These are phyloP conservation scores for Colletotrichum shisoi DNA, from an alignment of 2,329 filamentous ascomycete species.

Conservation along the genomic window DNA sequence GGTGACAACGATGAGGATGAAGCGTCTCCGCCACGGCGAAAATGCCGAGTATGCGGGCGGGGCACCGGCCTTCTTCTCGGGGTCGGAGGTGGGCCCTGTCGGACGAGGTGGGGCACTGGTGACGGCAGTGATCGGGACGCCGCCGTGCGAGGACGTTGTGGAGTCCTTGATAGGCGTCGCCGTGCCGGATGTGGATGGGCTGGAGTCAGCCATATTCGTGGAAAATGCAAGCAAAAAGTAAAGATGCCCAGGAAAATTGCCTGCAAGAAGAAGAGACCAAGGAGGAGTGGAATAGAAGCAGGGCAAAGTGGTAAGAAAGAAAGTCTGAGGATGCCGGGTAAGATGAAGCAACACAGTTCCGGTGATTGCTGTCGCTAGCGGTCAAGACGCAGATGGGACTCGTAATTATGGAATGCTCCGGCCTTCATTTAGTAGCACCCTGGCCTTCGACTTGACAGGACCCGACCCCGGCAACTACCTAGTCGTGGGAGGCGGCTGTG, in stretches of 20 bases:
- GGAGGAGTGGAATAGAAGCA: neutral
- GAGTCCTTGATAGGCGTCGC: conserved; percentile 22
- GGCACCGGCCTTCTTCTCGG: conserved; percentile 36
- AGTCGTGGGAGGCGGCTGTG: neutral
- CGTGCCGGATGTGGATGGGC: conserved; percentile 24
- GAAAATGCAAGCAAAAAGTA: neutral
- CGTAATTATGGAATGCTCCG: neutral
- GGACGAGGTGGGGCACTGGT: conserved; percentile 1
- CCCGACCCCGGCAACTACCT: neutral
- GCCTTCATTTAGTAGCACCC: conserved; percentile 9
- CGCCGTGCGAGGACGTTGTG: neutral
- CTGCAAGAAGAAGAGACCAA: no score
- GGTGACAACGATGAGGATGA: conserved; percentile 52
- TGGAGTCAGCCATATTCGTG: conserved; percentile 22
- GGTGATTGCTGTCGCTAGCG: conserved; percentile 5
- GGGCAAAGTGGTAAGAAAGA: neutral
- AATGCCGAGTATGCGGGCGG: conserved; percentile 50
- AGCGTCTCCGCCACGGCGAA: conserved; percentile 46
- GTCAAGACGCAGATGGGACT: neutral
- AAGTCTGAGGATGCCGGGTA: neutral
- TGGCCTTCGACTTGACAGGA: conserved; percentile 3
- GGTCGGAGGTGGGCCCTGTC: conserved; percentile 20
- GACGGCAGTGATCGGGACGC: neutral
- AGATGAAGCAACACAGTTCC: conserved; percentile 3
- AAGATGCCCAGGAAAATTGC: conserved; percentile 1